phyloP scores from a whole-genome alignment of 768 basidiomycete species.

The Rhizopogon vinicolor region DNA sequence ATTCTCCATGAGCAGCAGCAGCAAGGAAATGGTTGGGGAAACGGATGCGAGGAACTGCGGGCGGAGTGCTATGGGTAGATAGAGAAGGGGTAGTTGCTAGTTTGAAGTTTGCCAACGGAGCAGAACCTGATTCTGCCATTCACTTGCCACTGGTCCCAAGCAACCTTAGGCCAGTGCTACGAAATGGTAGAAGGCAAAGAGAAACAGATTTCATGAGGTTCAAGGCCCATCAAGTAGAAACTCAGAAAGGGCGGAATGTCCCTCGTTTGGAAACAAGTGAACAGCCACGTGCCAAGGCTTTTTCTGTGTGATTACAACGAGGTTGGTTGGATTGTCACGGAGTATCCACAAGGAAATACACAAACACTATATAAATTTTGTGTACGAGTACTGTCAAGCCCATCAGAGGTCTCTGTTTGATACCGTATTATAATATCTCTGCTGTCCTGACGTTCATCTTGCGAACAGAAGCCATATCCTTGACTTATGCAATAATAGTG shows the following conservation, averaged over 20 bases:
- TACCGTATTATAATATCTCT: too few species aligned
- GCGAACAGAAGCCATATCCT: too few species aligned
- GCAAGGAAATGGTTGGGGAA: conserved; percentile 29
- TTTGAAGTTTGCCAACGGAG: conserved; percentile 14
- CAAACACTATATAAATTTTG: too few species aligned
- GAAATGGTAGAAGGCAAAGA: not conserved
- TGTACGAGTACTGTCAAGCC: too few species aligned
- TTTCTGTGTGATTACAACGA: conserved; percentile 4
- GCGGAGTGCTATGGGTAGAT: conserved; percentile 6
- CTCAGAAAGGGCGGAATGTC: not conserved
- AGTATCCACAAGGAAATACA: not conserved
- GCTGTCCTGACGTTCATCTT: too few species aligned
- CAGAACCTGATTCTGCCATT: conserved; percentile 27
- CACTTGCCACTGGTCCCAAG: not conserved
- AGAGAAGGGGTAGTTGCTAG: conserved; percentile 13
- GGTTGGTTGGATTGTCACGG: not conserved
- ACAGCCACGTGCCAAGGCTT: not conserved
- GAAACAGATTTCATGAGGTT: not conserved
- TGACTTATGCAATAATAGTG: too few species aligned
- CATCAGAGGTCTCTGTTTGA: too few species aligned
- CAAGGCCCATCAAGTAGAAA: not conserved
- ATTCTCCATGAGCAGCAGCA: conserved; percentile 18
- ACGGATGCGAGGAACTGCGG: conserved; percentile 24
- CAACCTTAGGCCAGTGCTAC: not conserved
- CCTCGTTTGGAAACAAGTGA: not conserved